Percentiles rank a stretch among this genome's conserved stretches.
These are phyloP conservation scores for Coemansia sp. DNA, from an alignment of 192 early-diverging fungal species.

Conservation along the genomic window DNA sequence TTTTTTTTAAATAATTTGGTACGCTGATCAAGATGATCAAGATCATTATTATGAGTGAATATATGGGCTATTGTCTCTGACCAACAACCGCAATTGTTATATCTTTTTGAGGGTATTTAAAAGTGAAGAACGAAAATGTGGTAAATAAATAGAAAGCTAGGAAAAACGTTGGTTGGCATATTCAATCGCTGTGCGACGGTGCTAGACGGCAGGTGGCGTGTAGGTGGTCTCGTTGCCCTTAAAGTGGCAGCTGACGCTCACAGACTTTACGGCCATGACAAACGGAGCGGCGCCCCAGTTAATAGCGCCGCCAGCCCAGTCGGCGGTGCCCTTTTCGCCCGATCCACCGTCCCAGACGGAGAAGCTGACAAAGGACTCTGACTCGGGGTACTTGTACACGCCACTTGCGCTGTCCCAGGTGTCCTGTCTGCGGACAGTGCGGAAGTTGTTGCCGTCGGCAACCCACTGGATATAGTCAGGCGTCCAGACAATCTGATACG, in stretches of 20 bases:
- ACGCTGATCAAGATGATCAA: too few species aligned
- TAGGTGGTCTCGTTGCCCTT: constrained; percentile 59
- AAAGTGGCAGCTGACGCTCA: constrained; percentile 55
- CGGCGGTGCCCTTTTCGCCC: constrained; percentile 50
- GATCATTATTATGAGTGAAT: too few species aligned
- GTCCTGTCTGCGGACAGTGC: constrained; percentile 52
- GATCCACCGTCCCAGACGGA: constrained; percentile 70
- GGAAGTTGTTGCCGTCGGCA: constrained; percentile 54
- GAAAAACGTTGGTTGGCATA: background rate
- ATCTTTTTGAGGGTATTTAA: background rate
- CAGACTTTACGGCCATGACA: constrained; percentile 55
- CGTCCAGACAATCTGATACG: constrained; percentile 62
- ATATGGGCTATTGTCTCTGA: too few species aligned
- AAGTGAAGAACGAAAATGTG: background rate
- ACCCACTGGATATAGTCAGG: constrained; percentile 58
- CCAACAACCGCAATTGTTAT: too few species aligned
- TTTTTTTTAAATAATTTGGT: too few species aligned
- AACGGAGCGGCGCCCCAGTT: constrained; percentile 59
- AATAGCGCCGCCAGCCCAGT: constrained; percentile 66
- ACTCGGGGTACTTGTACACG: constrained; percentile 56
- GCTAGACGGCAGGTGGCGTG: constrained; percentile 19
- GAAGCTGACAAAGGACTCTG: constrained; percentile 57
- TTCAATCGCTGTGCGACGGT: background rate
- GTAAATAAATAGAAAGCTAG: background rate
- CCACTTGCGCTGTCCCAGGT: constrained; percentile 38